A percentile compares a stretch with the other conserved stretches of the same genome.
phyloP scores from a whole-genome alignment of 1,284 basidiomycete species.

The Mycena sp. region DNA sequence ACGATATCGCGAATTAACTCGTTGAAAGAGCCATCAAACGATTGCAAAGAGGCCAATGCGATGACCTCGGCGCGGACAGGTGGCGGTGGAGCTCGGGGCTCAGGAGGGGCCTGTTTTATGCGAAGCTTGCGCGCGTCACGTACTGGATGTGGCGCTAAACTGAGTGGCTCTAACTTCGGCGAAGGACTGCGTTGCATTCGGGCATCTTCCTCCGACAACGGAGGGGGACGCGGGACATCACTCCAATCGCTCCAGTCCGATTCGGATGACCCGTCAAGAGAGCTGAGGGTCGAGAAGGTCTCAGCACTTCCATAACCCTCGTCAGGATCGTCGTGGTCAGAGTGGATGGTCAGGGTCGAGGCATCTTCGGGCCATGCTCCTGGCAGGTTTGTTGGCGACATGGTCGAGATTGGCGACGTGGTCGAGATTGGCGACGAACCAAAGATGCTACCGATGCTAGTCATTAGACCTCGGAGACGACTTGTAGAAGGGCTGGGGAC shows the following conservation, averaged over 20 bases:
- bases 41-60: conserved; percentile 50
- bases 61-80: conserved; percentile 39
- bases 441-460: conserved; percentile 8
- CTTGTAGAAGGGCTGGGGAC: not conserved
- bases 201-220: conserved; percentile 33
- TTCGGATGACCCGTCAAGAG: conserved; percentile 48
- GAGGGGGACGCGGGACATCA: conserved; percentile 33
- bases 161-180: conserved; percentile 37
- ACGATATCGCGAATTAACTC: conserved; percentile 19
- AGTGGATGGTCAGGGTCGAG: not conserved
- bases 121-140: conserved; percentile 1
- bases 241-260: conserved; percentile 44
- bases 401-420: not conserved
- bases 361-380: conserved; percentile 18
- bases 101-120: conserved; percentile 2
- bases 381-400: conserved; percentile 6
- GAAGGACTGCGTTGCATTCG: conserved; percentile 41
- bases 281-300: conserved; percentile 60
- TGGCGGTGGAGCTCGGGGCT: conserved; percentile 27
- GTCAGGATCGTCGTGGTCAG: conserved; percentile 18
- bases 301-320: conserved; percentile 42
- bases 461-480: not conserved
- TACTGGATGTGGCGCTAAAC: conserved; percentile 28
- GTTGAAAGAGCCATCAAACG: conserved; percentile 58
- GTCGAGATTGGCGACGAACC: not conserved